A percentile compares a stretch with the other conserved stretches of the same genome.
phyloP scores from a whole-genome alignment of 2,329 filamentous ascomycete genomes.

The Monilinia fructicola region DNA sequence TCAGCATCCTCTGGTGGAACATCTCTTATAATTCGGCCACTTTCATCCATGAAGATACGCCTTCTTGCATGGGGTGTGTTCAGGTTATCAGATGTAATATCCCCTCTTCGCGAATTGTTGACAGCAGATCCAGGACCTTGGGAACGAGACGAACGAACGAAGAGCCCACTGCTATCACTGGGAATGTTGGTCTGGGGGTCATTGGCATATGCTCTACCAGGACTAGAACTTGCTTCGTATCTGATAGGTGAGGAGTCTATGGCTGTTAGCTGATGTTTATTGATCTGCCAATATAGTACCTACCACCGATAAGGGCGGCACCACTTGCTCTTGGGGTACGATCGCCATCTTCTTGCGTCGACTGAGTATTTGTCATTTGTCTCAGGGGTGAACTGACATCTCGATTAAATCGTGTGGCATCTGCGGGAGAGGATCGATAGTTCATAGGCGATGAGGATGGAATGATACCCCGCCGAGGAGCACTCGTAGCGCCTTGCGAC shows the following conservation, averaged over 20 bases:
- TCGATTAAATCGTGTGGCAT: slow-evolving; percentile 41
- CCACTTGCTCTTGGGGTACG: slow-evolving; percentile 69
- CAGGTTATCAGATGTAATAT: slow-evolving; percentile 79
- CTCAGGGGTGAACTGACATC: slow-evolving; percentile 59
- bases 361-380: slow-evolving; percentile 59
- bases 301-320: slow-evolving; percentile 58
- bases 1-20: slow-evolving; percentile 54
- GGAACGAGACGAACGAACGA: slow-evolving; percentile 65
- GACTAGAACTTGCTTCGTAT: slow-evolving; percentile 88
- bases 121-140: slow-evolving; percentile 50
- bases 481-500: slow-evolving; percentile 40
- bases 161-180: slow-evolving; percentile 84
- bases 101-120: slow-evolving; percentile 69
- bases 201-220: slow-evolving; percentile 56
- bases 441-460: slow-evolving; percentile 82
- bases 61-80: slow-evolving; percentile 53
- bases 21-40: slow-evolving; percentile 58
- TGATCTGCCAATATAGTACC: slow-evolving; percentile 32
- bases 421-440: slow-evolving; percentile 63
- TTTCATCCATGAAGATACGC: slow-evolving; percentile 57
- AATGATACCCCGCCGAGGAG: slow-evolving; percentile 51
- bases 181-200: slow-evolving; percentile 67
- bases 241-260: slow-evolving; percentile 91
- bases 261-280: slow-evolving; percentile 18
- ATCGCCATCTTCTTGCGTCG: slow-evolving; percentile 57